Evolutionary conservation across 2,329 filamentous ascomycete genomes (phyloP).

Genomic region (Penicillium carneum): DNA sequence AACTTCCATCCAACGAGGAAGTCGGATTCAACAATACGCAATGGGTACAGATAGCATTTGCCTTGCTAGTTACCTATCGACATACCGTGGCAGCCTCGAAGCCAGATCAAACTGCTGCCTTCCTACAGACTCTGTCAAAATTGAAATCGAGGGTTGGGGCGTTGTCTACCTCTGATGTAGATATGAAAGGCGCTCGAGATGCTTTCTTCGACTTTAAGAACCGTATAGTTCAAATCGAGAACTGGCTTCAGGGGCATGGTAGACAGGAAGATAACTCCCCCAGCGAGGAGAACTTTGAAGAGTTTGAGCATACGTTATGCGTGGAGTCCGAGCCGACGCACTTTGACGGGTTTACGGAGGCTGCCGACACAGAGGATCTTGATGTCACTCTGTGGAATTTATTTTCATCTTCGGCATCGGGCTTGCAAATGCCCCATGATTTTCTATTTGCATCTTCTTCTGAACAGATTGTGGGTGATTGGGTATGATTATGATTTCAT

Average conservation of each 20-base stretch:
- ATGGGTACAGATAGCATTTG: slow-evolving; percentile 2
- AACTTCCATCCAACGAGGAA: not conserved
- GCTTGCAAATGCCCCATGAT: not conserved
- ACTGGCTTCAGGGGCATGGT: not conserved
- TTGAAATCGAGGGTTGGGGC: not conserved
- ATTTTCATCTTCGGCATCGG: not conserved
- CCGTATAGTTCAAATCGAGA: not conserved
- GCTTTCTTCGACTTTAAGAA: not conserved
- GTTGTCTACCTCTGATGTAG: not conserved
- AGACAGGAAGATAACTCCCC: not conserved
- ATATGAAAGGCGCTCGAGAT: slow-evolving; percentile 1
- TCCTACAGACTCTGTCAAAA: not conserved
- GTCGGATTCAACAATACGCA: slow-evolving; percentile 10
- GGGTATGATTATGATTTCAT: not conserved
- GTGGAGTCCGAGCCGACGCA: not conserved
- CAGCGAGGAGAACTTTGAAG: not conserved
- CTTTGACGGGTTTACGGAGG: not conserved
- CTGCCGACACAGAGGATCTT: not conserved
- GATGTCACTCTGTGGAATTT: not conserved
- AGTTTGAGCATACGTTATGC: not conserved
- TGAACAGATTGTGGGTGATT: not conserved
- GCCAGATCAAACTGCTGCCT: not conserved
- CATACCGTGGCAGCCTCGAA: not conserved
- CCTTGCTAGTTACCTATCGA: not conserved
- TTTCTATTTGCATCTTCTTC: not conserved